Percentiles rank a stretch among this genome's conserved stretches.
phyloP scores from a whole-genome alignment of 2,329 filamentous ascomycete species.

The Hypocrella siamensis region DNA sequence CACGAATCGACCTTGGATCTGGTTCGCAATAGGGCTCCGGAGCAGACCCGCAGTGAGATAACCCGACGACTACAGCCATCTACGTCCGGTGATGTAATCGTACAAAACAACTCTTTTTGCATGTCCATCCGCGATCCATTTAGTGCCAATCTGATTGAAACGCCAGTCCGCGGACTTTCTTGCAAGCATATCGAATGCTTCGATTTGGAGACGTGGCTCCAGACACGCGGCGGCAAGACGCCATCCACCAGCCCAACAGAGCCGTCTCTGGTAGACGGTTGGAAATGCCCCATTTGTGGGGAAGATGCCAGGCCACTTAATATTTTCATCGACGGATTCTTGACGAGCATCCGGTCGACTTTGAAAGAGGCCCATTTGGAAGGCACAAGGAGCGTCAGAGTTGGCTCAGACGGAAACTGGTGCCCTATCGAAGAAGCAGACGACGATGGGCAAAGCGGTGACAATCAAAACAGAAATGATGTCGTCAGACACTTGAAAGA shows the following conservation, averaged over 20 bases:
- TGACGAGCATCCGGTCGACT: constrained; percentile 42
- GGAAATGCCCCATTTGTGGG: constrained; percentile 76
- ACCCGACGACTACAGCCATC: constrained; percentile 23
- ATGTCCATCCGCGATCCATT: constrained; percentile 55
- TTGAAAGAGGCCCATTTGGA: constrained; percentile 20
- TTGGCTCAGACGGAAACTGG: constrained; percentile 18
- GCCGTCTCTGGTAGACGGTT: constrained; percentile 49
- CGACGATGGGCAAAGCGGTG: constrained; percentile 10
- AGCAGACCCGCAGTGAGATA: constrained; percentile 41
- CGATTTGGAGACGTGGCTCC: constrained; percentile 69
- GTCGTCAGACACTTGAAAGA: not conserved
- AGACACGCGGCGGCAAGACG: constrained; percentile 43
- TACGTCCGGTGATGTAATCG: constrained; percentile 41
- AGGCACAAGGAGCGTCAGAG: constrained; percentile 14
- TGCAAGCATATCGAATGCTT: constrained; percentile 83
- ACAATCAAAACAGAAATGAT: not conserved
- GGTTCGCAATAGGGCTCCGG: constrained; percentile 18
- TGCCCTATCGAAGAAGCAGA: constrained; percentile 13
- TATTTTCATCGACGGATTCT: constrained; percentile 60
- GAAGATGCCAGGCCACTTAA: constrained; percentile 59
- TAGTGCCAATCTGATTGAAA: constrained; percentile 45
- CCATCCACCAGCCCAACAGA: constrained; percentile 18
- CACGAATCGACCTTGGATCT: constrained; percentile 26
- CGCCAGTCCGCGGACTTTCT: constrained; percentile 51
- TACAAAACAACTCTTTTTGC: constrained; percentile 37